Evolutionary conservation across 768 basidiomycete species (phyloP).

Genomic region (Tylopilus cervinicoccineus): DNA sequence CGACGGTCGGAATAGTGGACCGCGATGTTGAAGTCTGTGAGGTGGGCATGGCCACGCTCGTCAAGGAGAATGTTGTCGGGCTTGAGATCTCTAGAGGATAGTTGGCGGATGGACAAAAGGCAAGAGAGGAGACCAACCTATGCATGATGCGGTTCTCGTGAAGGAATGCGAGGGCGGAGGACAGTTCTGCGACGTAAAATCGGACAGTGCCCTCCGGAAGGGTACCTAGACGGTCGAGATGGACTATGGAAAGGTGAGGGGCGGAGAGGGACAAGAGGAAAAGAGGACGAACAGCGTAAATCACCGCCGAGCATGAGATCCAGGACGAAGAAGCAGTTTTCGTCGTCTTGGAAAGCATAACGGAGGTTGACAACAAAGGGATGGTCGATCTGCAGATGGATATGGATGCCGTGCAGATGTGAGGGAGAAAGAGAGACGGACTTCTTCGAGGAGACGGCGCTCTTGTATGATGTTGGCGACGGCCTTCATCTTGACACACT

Average conservation of each 20-base stretch:
- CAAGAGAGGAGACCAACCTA: slow-evolving; percentile 51
- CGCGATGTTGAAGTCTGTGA: slow-evolving; percentile 98
- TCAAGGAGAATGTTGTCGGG: slow-evolving; percentile 98
- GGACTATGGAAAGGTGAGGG: slow-evolving; percentile 48
- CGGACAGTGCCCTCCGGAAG: slow-evolving; percentile 75
- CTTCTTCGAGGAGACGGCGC: slow-evolving; percentile 92
- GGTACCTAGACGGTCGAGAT: slow-evolving; percentile 76
- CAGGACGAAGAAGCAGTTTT: slow-evolving; percentile 97
- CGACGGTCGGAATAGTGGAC: slow-evolving; percentile 91
- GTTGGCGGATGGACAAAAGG: background rate
- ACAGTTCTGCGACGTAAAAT: slow-evolving; percentile 87
- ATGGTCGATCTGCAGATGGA: slow-evolving; percentile 75
- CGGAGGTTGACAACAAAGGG: slow-evolving; percentile 92
- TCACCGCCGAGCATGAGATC: slow-evolving; percentile 98
- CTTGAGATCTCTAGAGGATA: slow-evolving; percentile 73
- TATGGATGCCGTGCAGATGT: background rate
- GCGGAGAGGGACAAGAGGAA: background rate
- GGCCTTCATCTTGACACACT: slow-evolving; percentile 98
- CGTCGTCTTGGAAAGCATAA: slow-evolving; percentile 97
- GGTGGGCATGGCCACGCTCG: slow-evolving; percentile 91
- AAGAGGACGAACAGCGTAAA: slow-evolving; percentile 67
- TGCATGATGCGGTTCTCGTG: slow-evolving; percentile 96
- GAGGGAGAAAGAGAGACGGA: slow-evolving; percentile 34
- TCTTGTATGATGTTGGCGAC: slow-evolving; percentile 98
- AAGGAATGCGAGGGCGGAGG: slow-evolving; percentile 83